Conservation (phyloP, 2,329 filamentous ascomycete species). For the Pseudocercospora eumusae region DNA sequence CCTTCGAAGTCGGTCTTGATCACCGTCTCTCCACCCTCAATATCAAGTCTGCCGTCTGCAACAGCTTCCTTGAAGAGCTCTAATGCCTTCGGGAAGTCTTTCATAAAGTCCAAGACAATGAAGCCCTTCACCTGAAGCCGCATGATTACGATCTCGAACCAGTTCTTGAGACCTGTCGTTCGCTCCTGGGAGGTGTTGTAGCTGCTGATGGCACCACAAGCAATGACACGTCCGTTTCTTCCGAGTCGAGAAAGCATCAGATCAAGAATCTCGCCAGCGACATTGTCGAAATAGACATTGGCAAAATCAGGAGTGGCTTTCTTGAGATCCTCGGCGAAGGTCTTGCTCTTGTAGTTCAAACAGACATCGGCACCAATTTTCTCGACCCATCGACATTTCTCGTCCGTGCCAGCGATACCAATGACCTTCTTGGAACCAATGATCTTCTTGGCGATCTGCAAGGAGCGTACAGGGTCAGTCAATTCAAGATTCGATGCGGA, state of each 20-base stretch:
- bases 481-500: slow-evolving; percentile 45
- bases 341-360: slow-evolving; percentile 56
- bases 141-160: slow-evolving; percentile 42
- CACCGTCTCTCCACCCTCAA: slow-evolving; percentile 50
- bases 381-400: slow-evolving; percentile 56
- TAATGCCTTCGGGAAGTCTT: slow-evolving; percentile 31
- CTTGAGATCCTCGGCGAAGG: slow-evolving; percentile 51
- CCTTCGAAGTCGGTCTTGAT: slow-evolving; percentile 52
- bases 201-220: slow-evolving; percentile 69
- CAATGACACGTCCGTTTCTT: slow-evolving; percentile 62
- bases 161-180: slow-evolving; percentile 40
- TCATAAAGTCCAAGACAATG: slow-evolving; percentile 39
- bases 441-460: slow-evolving; percentile 57
- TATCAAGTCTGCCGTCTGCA: slow-evolving; percentile 51
- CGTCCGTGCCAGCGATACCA: slow-evolving; percentile 55
- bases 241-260: slow-evolving; percentile 65
- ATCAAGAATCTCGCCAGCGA: slow-evolving; percentile 71
- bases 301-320: slow-evolving; percentile 50
- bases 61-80: slow-evolving; percentile 37
- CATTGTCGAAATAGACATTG: slow-evolving; percentile 74
- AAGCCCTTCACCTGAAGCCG: slow-evolving; percentile 39
- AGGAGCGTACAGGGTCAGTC: slow-evolving; percentile 37
- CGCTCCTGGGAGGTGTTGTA: slow-evolving; percentile 60
- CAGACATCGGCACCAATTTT: slow-evolving; percentile 56
- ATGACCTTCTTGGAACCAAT: slow-evolving; percentile 49